These are phyloP conservation scores for Dichotomocladium elegans DNA, from an alignment of 371 early-diverging fungal species.

Conservation along the genomic window DNA sequence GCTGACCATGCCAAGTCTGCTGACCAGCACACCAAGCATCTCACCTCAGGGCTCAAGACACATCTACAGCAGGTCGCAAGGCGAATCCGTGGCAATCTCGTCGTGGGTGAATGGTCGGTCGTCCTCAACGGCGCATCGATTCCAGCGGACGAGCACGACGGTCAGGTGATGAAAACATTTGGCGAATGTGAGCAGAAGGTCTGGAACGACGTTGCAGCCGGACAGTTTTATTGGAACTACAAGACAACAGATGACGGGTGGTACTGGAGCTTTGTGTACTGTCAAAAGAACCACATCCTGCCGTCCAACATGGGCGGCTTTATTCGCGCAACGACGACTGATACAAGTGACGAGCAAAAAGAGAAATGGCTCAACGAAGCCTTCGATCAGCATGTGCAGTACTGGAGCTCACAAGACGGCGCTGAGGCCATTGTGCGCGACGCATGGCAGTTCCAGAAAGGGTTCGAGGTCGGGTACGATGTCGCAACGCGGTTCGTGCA, in stretches of 20 bases:
- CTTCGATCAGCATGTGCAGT: slow-evolving; percentile 4
- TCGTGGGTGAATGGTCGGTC: slow-evolving; percentile 29
- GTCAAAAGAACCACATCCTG: slow-evolving; percentile 14
- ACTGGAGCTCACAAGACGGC: slow-evolving; percentile 3
- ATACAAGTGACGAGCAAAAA: neutral
- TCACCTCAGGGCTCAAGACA: slow-evolving; percentile 6
- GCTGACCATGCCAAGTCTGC: slow-evolving; percentile 19
- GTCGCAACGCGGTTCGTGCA: slow-evolving; percentile 17
- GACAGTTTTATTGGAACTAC: slow-evolving; percentile 30
- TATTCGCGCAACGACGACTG: neutral
- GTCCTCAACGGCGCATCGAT: slow-evolving; percentile 21
- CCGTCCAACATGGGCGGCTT: slow-evolving; percentile 1
- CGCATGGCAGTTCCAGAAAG: slow-evolving; percentile 15
- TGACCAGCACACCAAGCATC: slow-evolving; percentile 12
- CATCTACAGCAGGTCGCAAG: neutral
- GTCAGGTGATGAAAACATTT: slow-evolving; percentile 17
- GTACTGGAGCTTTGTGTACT: slow-evolving; percentile 29
- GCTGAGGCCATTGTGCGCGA: neutral
- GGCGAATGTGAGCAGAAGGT: slow-evolving; percentile 11
- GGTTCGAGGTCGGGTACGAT: slow-evolving; percentile 13
- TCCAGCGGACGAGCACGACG: slow-evolving; percentile 13
- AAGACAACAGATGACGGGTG: slow-evolving; percentile 26
- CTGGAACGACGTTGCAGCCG: slow-evolving; percentile 16
- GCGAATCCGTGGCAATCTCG: slow-evolving; percentile 17
- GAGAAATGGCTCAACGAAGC: neutral